These are phyloP conservation scores for Volutella citrinella DNA, from an alignment of 2,329 filamentous ascomycete genomes.

Conservation along the genomic window DNA sequence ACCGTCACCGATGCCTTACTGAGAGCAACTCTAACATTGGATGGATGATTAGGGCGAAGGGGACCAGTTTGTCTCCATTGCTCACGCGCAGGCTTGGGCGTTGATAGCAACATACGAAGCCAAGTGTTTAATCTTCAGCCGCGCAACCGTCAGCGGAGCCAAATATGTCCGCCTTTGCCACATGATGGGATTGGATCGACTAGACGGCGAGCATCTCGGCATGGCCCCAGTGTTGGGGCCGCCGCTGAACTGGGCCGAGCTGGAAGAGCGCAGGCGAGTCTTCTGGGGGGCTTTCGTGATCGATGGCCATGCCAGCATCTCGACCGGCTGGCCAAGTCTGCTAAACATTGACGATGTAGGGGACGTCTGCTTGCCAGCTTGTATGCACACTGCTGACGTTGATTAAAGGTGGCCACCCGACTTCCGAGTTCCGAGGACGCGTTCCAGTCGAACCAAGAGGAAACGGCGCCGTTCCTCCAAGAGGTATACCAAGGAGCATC, in stretches of 20 bases:
- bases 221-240: conserved; percentile 73
- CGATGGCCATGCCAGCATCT: conserved; percentile 82
- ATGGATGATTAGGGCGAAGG: conserved; percentile 58
- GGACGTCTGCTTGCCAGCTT: too few species aligned
- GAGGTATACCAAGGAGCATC: conserved; percentile 60
- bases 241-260: conserved; percentile 75
- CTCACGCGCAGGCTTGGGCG: conserved; percentile 77
- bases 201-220: conserved; percentile 64
- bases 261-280: conserved; percentile 71
- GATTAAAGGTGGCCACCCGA: conserved; percentile 63
- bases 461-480: conserved; percentile 60
- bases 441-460: conserved; percentile 63
- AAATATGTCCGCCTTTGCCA: conserved; percentile 67
- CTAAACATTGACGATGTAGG: conserved; percentile 69
- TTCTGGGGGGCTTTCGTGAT: conserved; percentile 85
- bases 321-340: conserved; percentile 84
- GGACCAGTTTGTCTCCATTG: conserved; percentile 75
- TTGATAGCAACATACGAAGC: conserved; percentile 78
- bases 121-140: conserved; percentile 78
- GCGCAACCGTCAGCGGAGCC: conserved; percentile 79
- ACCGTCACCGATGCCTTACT: too few species aligned
- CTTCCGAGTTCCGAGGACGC: conserved; percentile 79
- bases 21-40: too few species aligned
- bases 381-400: not conserved
- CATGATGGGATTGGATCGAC: conserved; percentile 80